These are phyloP conservation scores for Botrytis tulipae DNA, from an alignment of 2,329 filamentous ascomycete genomes.

Conservation along the genomic window DNA sequence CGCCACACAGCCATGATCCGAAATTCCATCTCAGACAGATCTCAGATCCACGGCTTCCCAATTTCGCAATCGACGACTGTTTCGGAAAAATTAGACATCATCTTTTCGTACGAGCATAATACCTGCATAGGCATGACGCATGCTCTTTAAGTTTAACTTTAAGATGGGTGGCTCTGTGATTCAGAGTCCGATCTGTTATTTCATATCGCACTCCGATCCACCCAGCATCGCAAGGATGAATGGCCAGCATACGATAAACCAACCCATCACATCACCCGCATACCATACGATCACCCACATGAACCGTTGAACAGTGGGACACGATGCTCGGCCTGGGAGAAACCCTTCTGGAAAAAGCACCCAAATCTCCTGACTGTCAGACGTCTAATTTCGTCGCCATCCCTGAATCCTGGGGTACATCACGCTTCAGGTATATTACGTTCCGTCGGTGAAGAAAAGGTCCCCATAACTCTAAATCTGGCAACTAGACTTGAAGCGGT, in stretches of 20 bases:
- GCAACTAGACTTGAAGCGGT: neutral
- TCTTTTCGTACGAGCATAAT: conserved; percentile 1
- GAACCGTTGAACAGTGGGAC: conserved; percentile 5
- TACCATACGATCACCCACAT: conserved; percentile 13
- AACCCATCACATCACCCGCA: conserved; percentile 4
- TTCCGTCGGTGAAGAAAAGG: conserved; percentile 1
- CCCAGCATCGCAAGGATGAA: neutral
- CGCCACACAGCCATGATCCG: neutral
- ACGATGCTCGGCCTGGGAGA: neutral
- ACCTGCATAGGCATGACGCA: conserved; percentile 5
- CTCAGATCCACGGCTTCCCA: neutral
- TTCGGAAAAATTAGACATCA: neutral
- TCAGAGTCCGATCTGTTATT: neutral
- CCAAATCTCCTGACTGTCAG: neutral
- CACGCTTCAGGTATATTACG: conserved; percentile 1
- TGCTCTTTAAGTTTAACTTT: neutral
- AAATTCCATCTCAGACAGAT: neutral
- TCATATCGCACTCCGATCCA: neutral
- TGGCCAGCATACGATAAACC: neutral
- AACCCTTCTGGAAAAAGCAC: neutral
- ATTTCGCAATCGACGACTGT: neutral
- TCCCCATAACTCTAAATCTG: neutral
- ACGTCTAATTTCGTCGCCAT: conserved; percentile 6
- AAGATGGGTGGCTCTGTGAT: neutral
- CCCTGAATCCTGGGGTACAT: neutral